A percentile compares a stretch with the other conserved stretches of the same genome.
Evolutionary conservation across 495 filamentous ascomycete genomes (phyloP).

Genomic region (Tuber borchii): DNA sequence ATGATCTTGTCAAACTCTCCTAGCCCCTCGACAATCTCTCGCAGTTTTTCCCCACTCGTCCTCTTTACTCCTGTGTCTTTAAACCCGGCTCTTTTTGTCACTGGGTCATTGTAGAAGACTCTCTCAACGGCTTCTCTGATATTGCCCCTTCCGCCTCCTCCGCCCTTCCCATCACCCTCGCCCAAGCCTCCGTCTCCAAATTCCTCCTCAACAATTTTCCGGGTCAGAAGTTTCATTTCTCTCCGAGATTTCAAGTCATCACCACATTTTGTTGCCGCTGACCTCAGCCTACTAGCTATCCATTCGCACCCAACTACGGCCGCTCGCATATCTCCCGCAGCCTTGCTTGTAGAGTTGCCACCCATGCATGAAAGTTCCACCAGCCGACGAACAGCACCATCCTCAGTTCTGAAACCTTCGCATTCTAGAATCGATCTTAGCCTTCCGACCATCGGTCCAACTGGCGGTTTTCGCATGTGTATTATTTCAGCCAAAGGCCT

Average conservation of each 20-base stretch:
- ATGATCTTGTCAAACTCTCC: slow-evolving; percentile 84
- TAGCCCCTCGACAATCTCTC: slow-evolving; percentile 80
- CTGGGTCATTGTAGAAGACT: slow-evolving; percentile 32
- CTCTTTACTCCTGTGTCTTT: slow-evolving; percentile 66
- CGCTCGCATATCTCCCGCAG: slow-evolving; percentile 84
- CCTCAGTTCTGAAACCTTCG: slow-evolving; percentile 78
- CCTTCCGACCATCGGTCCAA: slow-evolving; percentile 77
- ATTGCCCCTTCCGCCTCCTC: slow-evolving; percentile 43
- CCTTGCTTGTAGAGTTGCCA: slow-evolving; percentile 48
- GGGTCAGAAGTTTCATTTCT: slow-evolving; percentile 54
- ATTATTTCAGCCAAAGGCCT: slow-evolving; percentile 82
- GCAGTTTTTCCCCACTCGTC: slow-evolving; percentile 68
- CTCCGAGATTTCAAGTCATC: slow-evolving; percentile 36
- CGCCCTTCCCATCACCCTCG: slow-evolving; percentile 46
- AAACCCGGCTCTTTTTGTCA: slow-evolving; percentile 43
- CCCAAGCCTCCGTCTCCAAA: slow-evolving; percentile 72
- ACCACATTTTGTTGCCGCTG: slow-evolving; percentile 43
- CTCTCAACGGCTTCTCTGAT: slow-evolving; percentile 37
- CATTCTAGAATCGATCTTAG: slow-evolving; percentile 75
- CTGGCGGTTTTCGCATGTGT: slow-evolving; percentile 79
- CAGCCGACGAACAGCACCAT: slow-evolving; percentile 76
- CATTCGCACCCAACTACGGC: slow-evolving; percentile 93
- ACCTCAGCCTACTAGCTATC: slow-evolving; percentile 74
- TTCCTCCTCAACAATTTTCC: slow-evolving; percentile 75
- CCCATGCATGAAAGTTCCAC: slow-evolving; percentile 58